Evolutionary conservation across 1,284 basidiomycete genomes (phyloP), one percentile per base, ranked within the genome.

Genomic region (Sporisorium exsertum): DNA sequence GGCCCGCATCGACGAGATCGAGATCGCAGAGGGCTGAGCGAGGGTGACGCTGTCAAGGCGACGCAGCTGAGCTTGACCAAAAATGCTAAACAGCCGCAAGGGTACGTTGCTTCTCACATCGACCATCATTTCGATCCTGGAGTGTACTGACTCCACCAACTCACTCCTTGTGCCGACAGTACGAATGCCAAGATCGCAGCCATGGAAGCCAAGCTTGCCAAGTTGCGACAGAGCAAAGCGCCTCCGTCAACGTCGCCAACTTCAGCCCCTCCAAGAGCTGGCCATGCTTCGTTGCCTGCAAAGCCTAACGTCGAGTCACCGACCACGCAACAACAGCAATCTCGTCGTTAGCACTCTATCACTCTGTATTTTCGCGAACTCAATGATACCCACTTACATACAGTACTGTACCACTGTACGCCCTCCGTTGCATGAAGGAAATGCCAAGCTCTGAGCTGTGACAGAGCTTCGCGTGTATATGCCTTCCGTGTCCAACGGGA

Each of bases 21-120:
- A 22, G 64, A 62, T 33, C 58, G 69, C 2, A 51, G 59, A 51
- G 27, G 24, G n/a, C 57, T 22, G 3, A 22, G 33, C 60, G 76
- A 88, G 16, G 27, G 4, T 76, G 91, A 93, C 54, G 86, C 89
- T 0, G 88, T 89, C 16, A 90, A 91, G 58, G 93, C 94, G 3
- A 97, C 95, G 0, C 92, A 94, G 15, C 87, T 98, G 46, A 95
- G 94, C 78, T 85, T 98, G 58, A 87, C 94, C 49, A 98, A 97
- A 87, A 91, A 88, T 24, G 88, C 91, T 45, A 87, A 87, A 24
- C 88, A 89, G 65, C 88, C 89, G 10, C 88, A 89, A 52, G 90
- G 90, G 93, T 94, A 27, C 12, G 65, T 68, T 29, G 24, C 6
- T 6, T 43, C 9, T 10, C 18, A 43, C 16, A 1, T 43, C 32